These are phyloP conservation scores for Andrographis paniculata DNA, from an alignment of 305 asterid genomes.

Conservation along the genomic window DNA sequence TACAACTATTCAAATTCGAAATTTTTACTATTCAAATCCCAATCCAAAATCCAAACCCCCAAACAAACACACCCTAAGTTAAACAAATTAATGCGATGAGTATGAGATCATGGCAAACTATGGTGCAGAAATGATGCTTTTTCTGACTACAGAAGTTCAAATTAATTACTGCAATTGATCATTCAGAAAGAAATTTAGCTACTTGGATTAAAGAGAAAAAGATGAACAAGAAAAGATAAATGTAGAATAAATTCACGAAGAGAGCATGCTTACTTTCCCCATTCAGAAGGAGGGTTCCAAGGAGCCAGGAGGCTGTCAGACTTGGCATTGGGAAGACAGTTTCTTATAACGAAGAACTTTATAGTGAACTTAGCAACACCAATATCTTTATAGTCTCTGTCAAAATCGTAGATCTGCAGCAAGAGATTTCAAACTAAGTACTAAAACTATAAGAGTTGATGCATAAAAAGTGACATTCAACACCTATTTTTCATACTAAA, in stretches of 20 bases:
- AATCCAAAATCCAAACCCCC: too few relatives aligned
- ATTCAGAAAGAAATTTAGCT: too few relatives aligned
- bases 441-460: constrained; percentile 8
- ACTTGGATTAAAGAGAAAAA: background rate
- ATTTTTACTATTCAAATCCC: too few relatives aligned
- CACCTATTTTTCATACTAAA: too few relatives aligned
- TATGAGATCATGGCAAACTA: too few relatives aligned
- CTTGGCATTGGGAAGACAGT: constrained; percentile 90
- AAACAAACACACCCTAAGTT: too few relatives aligned
- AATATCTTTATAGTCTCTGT: constrained; percentile 94
- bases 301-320: constrained; percentile 97
- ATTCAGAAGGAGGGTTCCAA: constrained; percentile 98
- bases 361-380: constrained; percentile 96
- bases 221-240: constrained; percentile 5
- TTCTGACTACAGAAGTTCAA: too few relatives aligned
- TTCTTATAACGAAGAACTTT: constrained; percentile 85
- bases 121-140: too few relatives aligned
- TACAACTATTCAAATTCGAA: too few relatives aligned
- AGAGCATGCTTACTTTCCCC: constrained; percentile 86
- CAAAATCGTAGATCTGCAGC: constrained; percentile 97
- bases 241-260: constrained; percentile 13
- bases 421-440: constrained; percentile 26
- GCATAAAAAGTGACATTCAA: too few relatives aligned
- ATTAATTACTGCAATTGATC: too few relatives aligned
- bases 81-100: too few relatives aligned